Conservation (phyloP, 2,329 filamentous ascomycete genomes). For the Penicillium verrucosum region DNA sequence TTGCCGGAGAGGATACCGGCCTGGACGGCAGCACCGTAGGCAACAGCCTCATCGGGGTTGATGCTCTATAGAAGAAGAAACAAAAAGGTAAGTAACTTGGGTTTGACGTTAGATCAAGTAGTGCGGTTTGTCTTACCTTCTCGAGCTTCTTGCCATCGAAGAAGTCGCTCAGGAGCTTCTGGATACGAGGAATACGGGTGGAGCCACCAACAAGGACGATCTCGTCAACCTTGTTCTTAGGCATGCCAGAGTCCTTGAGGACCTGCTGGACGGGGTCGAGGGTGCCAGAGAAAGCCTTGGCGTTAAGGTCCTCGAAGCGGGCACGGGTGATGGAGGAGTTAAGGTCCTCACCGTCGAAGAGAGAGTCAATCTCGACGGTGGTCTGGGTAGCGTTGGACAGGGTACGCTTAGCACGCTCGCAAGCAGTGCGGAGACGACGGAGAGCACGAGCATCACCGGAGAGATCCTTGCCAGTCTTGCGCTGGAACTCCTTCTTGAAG, state of each 20-base stretch:
- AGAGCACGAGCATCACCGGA: slow-evolving; percentile 85
- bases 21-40: slow-evolving; percentile 97
- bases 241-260: slow-evolving; percentile 82
- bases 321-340: slow-evolving; percentile 96
- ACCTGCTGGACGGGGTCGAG: slow-evolving; percentile 95
- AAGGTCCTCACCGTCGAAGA: slow-evolving; percentile 98
- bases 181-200: slow-evolving; percentile 97
- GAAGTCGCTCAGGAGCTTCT: slow-evolving; percentile 98
- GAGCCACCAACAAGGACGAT: slow-evolving; percentile 98
- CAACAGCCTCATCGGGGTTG: slow-evolving; percentile 99
- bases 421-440: slow-evolving; percentile 92
- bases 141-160: slow-evolving; percentile 99
- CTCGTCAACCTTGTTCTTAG: slow-evolving; percentile 93
- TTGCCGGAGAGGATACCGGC: slow-evolving; percentile 98
- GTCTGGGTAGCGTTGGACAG: slow-evolving; percentile 96
- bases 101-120: neutral
- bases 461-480: slow-evolving; percentile 77
- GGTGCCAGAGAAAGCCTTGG: slow-evolving; percentile 89
- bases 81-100: slow-evolving; percentile 4
- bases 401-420: slow-evolving; percentile 99
- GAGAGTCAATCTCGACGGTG: slow-evolving; percentile 96
- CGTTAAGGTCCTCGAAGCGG: slow-evolving; percentile 97
- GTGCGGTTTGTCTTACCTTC: slow-evolving; percentile 54
- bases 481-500: slow-evolving; percentile 92
- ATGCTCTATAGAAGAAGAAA: slow-evolving; percentile 60